A percentile compares a stretch with the other conserved stretches of the same genome.
Evolutionary conservation across 306 rosid species (phyloP).

Genomic region (Dalbergia oliveri): DNA sequence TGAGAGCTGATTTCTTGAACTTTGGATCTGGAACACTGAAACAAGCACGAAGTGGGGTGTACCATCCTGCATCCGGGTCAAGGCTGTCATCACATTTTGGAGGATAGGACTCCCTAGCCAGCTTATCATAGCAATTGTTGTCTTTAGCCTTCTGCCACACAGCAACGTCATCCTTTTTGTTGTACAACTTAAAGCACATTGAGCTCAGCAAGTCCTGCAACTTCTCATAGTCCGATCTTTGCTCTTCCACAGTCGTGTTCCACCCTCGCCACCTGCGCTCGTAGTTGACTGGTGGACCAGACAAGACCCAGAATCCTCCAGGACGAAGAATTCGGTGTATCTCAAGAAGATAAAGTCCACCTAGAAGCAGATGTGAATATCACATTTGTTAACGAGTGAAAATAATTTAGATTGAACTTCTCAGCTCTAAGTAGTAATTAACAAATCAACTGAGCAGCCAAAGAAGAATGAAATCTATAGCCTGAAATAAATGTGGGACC

Average conservation of each 20-base stretch:
- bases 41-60: conserved; percentile 92
- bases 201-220: conserved; percentile 79
- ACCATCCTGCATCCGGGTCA: conserved; percentile 96
- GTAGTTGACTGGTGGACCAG: conserved; percentile 98
- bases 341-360: conserved; percentile 92
- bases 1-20: conserved; percentile 64
- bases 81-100: conserved; percentile 92
- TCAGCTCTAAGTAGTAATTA: background rate
- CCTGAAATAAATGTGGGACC: conserved; percentile 21
- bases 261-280: conserved; percentile 91
- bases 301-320: conserved; percentile 95
- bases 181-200: conserved; percentile 89
- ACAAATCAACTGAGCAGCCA: background rate
- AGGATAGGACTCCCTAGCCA: conserved; percentile 70
- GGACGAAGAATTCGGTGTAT: conserved; percentile 95
- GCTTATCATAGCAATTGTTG: conserved; percentile 72
- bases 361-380: conserved; percentile 52
- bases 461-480: background rate
- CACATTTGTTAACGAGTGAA: conserved; percentile 15
- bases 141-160: conserved; percentile 89
- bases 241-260: conserved; percentile 93
- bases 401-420: background rate
- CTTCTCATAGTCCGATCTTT: conserved; percentile 81
- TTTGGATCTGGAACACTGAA: conserved; percentile 77
- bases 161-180: conserved; percentile 89